Percentiles rank a stretch among this genome's conserved stretches.
Evolutionary conservation across 805 yeast genomes (phyloP).

Genomic region (Wickerhamomyces rabaulensis): DNA sequence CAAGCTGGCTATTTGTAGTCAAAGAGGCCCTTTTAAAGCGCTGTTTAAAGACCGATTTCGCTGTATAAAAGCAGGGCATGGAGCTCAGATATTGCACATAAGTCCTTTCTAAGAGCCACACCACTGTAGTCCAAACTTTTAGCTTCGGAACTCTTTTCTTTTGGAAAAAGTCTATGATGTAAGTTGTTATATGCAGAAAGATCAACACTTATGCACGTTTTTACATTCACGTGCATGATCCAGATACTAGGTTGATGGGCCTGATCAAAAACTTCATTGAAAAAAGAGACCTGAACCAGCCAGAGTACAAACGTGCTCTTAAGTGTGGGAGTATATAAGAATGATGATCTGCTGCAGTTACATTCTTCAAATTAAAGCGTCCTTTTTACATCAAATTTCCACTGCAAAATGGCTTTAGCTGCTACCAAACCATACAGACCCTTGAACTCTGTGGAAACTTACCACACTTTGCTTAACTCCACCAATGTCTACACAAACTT

Average conservation of each 20-base stretch:
- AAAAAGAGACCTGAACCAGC: neutral
- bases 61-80: too few relatives aligned
- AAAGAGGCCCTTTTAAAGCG: too few relatives aligned
- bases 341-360: neutral
- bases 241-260: neutral
- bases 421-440: neutral
- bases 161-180: neutral
- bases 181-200: neutral
- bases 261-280: neutral
- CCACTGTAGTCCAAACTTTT: neutral
- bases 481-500: neutral
- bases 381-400: too few relatives aligned
- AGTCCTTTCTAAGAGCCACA: neutral
- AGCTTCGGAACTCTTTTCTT: neutral
- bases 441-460: neutral
- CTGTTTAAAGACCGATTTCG: too few relatives aligned
- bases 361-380: too few relatives aligned
- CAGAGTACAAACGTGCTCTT: neutral
- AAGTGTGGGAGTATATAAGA: neutral
- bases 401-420: neutral
- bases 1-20: too few relatives aligned
- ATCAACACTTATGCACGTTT: neutral
- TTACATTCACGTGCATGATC: neutral
- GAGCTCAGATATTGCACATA: too few relatives aligned
- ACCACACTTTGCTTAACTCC: neutral